Conservation (phyloP, 208 protist genomes). For the Wallacemonas sp. region DNA sequence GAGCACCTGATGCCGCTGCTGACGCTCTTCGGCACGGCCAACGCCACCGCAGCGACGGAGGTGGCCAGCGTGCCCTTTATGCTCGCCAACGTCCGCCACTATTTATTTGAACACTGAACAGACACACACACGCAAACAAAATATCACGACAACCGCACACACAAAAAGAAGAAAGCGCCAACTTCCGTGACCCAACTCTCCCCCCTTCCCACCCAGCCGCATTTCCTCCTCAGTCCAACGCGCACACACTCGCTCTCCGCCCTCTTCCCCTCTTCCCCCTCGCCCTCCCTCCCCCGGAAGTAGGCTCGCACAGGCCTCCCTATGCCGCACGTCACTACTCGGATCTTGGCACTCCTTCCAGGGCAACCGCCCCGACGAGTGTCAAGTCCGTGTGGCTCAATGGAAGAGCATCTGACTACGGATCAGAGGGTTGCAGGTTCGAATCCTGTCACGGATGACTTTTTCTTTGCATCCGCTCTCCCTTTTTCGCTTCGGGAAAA, state of each 20-base stretch:
- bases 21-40: constrained; percentile 52
- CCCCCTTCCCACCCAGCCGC: neutral
- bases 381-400: constrained; percentile 80
- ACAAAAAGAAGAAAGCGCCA: too few relatives aligned
- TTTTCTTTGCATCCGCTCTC: constrained; percentile 35
- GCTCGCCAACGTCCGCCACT: constrained; percentile 45
- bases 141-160: too few relatives aligned
- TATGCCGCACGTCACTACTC: too few relatives aligned
- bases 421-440: constrained; percentile 90
- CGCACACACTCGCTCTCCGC: neutral
- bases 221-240: neutral
- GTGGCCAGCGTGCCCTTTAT: constrained; percentile 40
- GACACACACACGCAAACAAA: neutral
- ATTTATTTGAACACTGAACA: constrained; percentile 39
- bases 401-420: constrained; percentile 90
- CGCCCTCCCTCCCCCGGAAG: too few relatives aligned
- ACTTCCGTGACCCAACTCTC: too few relatives aligned
- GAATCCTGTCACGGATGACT: constrained; percentile 87
- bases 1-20: constrained; percentile 91
- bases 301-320: too few relatives aligned
- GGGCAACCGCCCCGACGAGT: too few relatives aligned
- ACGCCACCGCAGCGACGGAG: constrained; percentile 35
- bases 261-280: too few relatives aligned
- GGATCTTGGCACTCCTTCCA: too few relatives aligned
- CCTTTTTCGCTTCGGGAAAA: too few relatives aligned